Conservation (phyloP, 495 filamentous ascomycete genomes). For the Oleoguttula mirabilis region DNA sequence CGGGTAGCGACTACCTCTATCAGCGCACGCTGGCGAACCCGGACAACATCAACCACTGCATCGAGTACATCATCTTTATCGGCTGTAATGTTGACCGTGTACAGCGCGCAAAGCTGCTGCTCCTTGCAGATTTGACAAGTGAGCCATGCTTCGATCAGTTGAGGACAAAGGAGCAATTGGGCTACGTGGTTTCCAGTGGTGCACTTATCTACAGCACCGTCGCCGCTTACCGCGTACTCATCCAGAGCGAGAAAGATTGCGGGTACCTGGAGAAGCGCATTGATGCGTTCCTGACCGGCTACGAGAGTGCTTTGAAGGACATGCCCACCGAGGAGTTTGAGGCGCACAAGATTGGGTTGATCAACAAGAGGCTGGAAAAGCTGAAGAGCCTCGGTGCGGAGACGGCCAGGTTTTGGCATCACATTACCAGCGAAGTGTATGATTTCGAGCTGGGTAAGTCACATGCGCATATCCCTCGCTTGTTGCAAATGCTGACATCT, state of each 20-base stretch:
- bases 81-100: conserved; percentile 56
- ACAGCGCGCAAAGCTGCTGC: conserved; percentile 60
- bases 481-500: too few species aligned
- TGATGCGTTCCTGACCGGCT: conserved; percentile 63
- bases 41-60: conserved; percentile 91
- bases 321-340: conserved; percentile 85
- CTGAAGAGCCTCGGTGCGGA: conserved; percentile 86
- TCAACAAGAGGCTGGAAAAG: conserved; percentile 82
- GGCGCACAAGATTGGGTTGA: conserved; percentile 75
- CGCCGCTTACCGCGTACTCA: conserved; percentile 77
- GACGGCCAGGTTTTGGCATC: conserved; percentile 66
- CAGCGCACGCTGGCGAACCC: conserved; percentile 69
- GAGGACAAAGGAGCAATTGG: conserved; percentile 93
- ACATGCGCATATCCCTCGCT: too few species aligned
- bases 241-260: conserved; percentile 81
- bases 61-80: conserved; percentile 79
- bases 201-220: conserved; percentile 54
- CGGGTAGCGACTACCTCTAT: conserved; percentile 73
- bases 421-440: conserved; percentile 75
- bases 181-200: conserved; percentile 89
- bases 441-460: conserved; percentile 72
- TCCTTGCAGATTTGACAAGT: conserved; percentile 83
- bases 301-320: conserved; percentile 49
- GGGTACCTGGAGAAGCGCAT: conserved; percentile 78
- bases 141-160: conserved; percentile 91